A percentile compares a stretch with the other conserved stretches of the same genome.
Evolutionary conservation across 352 stramenopile species (phyloP).

Genomic region (Phytopythium chamaehyphon): DNA sequence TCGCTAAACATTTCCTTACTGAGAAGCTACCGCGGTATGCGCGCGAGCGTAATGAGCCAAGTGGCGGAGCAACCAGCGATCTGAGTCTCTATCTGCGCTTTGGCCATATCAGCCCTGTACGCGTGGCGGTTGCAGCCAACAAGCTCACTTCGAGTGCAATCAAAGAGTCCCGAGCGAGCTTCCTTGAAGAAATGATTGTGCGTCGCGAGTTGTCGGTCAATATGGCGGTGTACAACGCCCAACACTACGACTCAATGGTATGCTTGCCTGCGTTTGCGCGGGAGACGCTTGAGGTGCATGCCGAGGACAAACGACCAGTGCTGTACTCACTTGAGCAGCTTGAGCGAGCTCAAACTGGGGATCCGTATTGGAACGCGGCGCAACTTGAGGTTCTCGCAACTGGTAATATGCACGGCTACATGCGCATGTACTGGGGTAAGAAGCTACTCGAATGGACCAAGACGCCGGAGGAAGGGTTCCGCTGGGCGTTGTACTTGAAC

Average conservation of each 20-base stretch:
- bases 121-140: slow-evolving; percentile 50
- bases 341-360: slow-evolving; percentile 90
- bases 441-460: slow-evolving; percentile 98
- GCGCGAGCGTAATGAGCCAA: slow-evolving; percentile 94
- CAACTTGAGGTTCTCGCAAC: slow-evolving; percentile 94
- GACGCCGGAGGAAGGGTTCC: slow-evolving; percentile 87
- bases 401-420: slow-evolving; percentile 91
- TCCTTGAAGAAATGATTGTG: slow-evolving; percentile 97
- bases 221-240: slow-evolving; percentile 94
- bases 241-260: slow-evolving; percentile 95
- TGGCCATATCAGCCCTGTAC: slow-evolving; percentile 83
- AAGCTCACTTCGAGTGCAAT: slow-evolving; percentile 67
- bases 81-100: slow-evolving; percentile 94
- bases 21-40: slow-evolving; percentile 72
- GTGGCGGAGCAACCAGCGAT: slow-evolving; percentile 87
- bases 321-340: slow-evolving; percentile 92
- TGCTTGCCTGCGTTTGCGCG: slow-evolving; percentile 90
- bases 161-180: slow-evolving; percentile 84
- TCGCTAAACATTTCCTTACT: slow-evolving; percentile 87
- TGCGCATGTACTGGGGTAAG: slow-evolving; percentile 99
- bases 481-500: slow-evolving; percentile 95
- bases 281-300: slow-evolving; percentile 91
- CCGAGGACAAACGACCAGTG: slow-evolving; percentile 76
- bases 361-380: slow-evolving; percentile 98
- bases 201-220: slow-evolving; percentile 97